Conservation (phyloP, 257 asterid species). For the Nicotiana knightiana region DNA sequence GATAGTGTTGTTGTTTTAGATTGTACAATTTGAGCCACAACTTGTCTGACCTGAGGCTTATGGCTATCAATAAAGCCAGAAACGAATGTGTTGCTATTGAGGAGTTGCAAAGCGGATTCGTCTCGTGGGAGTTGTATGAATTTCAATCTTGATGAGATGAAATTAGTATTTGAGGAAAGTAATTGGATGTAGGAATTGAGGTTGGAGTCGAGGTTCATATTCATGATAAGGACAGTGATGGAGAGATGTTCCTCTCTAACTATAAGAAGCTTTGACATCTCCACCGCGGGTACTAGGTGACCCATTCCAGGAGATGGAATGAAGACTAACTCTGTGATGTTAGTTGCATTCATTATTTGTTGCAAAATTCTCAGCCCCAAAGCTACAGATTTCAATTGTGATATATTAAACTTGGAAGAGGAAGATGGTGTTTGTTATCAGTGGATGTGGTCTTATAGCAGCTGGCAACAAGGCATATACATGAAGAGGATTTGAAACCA, state of each 20-base stretch:
- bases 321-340: conserved; percentile 2
- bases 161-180: neutral
- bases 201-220: neutral
- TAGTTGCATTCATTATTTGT: neutral
- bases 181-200: neutral
- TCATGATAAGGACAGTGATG: neutral
- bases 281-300: neutral
- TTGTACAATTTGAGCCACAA: neutral
- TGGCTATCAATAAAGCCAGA: neutral
- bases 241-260: neutral
- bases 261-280: neutral
- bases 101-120: neutral
- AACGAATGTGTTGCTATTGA: neutral
- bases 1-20: conserved; percentile 9
- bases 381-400: neutral
- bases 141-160: neutral
- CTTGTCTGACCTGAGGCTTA: neutral
- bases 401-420: neutral
- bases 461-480: neutral
- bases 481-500: neutral
- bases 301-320: conserved; percentile 33
- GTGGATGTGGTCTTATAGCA: neutral
- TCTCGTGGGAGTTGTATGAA: neutral
- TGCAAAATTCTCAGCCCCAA: no score
- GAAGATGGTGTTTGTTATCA: neutral